Evolutionary conservation across 2,329 filamentous ascomycete genomes (phyloP), one percentile per base, ranked within the genome.

Genomic region (Dendrostoma leiphaemia): DNA sequence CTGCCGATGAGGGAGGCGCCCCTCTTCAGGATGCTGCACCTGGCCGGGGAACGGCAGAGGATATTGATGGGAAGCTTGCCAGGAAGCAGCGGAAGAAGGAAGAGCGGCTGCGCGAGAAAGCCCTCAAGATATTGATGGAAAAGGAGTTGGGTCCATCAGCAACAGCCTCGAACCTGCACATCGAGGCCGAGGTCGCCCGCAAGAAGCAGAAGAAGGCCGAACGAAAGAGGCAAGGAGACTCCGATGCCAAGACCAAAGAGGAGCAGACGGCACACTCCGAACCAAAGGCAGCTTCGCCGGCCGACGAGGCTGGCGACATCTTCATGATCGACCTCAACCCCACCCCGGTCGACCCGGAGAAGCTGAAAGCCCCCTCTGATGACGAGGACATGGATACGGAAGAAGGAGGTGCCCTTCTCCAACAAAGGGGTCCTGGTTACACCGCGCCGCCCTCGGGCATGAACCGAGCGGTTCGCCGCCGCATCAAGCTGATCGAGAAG

Each of bases 381-480:
- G 51, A 57, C 34, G 53, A 56, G 13, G 53, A 57, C 29, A 44
- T 57, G 41, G 53, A 52, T 6, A 55, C 46, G 31, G 47, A 55
- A 10, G 50, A 50, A 5, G 52, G 53, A 17, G 53, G 53, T 3
- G 53, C 53, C 3, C 53, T 32, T 41, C 28, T 44, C 34, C 34
- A 23, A 29, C 23, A 45, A 29, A 31, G 45, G 24, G 13, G 34
- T 60, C 17, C 48, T 34, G 48, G 48, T 15, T 43, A 46, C 32
- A 53, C 53, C 26, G 48, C 43, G 9, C 43, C 53, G 2, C 53
- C 53, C 10, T 52, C 53, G 34, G 62, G 60, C 0, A 59, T 63
- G 44, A 67, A 66, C 54, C 62, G 65, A 7, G 23, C 38, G n/a
- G 58, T 52, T n/a, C 63, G 66, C 24, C 63, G 68, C 15, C 65